These are phyloP conservation scores for Cladosporium cucumerinum DNA, from an alignment of 2,329 filamentous ascomycete species.

Conservation along the genomic window DNA sequence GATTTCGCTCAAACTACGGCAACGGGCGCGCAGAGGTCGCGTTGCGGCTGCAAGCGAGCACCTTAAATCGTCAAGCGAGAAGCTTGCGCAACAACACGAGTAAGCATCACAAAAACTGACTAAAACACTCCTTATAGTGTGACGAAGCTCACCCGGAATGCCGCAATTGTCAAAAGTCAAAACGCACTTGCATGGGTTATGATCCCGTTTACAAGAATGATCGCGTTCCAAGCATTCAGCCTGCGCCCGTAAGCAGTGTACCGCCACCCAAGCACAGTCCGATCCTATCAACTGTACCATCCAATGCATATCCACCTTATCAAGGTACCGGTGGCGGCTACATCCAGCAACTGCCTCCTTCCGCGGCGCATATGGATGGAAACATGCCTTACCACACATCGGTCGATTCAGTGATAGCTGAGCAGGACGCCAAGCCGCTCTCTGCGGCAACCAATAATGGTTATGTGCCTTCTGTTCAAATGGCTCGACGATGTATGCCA, in stretches of 20 bases:
- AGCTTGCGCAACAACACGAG: constrained; percentile 8
- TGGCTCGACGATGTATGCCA: constrained; percentile 30
- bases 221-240: constrained; percentile 62
- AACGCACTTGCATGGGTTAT: constrained; percentile 82
- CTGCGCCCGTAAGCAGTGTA: constrained; percentile 48
- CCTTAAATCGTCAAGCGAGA: constrained; percentile 15
- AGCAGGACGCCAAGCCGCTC: constrained; percentile 14
- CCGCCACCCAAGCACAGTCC: constrained; percentile 5
- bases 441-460: constrained; percentile 19
- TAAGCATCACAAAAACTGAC: constrained; percentile 5
- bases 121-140: constrained; percentile 59
- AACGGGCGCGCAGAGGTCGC: constrained; percentile 10
- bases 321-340: constrained; percentile 1
- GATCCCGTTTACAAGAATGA: constrained; percentile 76
- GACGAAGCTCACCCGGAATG: constrained; percentile 93
- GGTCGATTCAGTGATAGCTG: constrained; percentile 61
- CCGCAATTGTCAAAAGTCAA: constrained; percentile 84
- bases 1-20: neutral
- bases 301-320: constrained; percentile 18
- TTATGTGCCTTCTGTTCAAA: constrained; percentile 25
- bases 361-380: constrained; percentile 20
- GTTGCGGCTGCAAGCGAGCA: constrained; percentile 18
- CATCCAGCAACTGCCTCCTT: constrained; percentile 17
- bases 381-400: constrained; percentile 53
- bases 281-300: neutral